These are phyloP conservation scores for Kodamaea kaohsiungensis DNA, from an alignment of 805 yeast genomes.

Conservation along the genomic window DNA sequence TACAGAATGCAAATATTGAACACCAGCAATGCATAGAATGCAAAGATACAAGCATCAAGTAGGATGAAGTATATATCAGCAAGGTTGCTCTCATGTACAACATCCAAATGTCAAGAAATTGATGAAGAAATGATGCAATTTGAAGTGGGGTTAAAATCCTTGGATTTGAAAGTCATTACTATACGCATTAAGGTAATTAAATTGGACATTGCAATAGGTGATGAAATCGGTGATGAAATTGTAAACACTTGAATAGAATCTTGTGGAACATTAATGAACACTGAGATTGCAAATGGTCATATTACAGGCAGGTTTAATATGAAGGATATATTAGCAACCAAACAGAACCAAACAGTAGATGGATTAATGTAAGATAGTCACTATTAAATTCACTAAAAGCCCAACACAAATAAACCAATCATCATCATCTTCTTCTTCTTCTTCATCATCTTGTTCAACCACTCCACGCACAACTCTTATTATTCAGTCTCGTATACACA, in stretches of 20 bases:
- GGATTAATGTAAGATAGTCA: no score
- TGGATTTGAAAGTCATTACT: background rate
- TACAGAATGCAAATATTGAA: background rate
- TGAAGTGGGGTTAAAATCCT: background rate
- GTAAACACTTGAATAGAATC: background rate
- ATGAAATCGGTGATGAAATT: background rate
- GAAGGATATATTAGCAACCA: no score
- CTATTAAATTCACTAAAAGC: no score
- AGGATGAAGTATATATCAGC: background rate
- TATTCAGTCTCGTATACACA: background rate
- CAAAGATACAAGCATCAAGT: background rate
- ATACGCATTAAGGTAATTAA: background rate
- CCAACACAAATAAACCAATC: no score
- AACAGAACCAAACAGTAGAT: no score
- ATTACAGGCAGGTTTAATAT: no score
- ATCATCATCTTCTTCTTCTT: no score
- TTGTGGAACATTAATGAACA: no score
- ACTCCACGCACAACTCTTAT: background rate
- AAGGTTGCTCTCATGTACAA: background rate
- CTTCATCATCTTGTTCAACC: background rate
- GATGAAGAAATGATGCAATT: background rate
- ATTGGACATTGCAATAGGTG: background rate
- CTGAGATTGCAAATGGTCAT: no score
- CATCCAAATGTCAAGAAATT: background rate
- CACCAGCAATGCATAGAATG: background rate